Evolutionary conservation across 2,329 filamentous ascomycete genomes (phyloP).

Genomic region (Sarocladiaceae sp.): DNA sequence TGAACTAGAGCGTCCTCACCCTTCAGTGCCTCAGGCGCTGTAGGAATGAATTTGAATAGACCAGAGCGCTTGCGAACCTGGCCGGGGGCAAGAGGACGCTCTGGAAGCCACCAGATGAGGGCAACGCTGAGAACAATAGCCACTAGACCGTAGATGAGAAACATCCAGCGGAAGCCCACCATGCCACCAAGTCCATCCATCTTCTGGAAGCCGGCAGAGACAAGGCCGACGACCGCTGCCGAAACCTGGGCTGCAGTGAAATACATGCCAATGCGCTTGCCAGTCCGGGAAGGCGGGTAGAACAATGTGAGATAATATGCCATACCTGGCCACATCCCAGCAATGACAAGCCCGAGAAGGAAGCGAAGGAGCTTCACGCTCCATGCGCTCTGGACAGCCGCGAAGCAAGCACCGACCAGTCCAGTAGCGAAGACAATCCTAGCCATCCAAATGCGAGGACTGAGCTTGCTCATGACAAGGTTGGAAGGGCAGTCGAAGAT

Average conservation of each 20-base stretch:
- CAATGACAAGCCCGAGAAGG: conserved; percentile 80
- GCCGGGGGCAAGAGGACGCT: conserved; percentile 74
- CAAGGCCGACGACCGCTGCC: conserved; percentile 81
- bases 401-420: conserved; percentile 77
- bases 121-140: conserved; percentile 66
- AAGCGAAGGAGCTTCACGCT: conserved; percentile 86
- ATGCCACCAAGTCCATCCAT: conserved; percentile 78
- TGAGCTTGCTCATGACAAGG: conserved; percentile 79
- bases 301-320: conserved; percentile 88
- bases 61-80: conserved; percentile 46
- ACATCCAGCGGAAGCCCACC: conserved; percentile 90
- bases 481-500: conserved; percentile 87
- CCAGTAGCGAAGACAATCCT: conserved; percentile 86
- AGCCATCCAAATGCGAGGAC: conserved; percentile 87
- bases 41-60: conserved; percentile 62
- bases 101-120: conserved; percentile 87
- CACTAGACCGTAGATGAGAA: conserved; percentile 77
- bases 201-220: conserved; percentile 86
- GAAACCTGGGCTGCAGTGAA: conserved; percentile 87
- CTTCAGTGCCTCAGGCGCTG: conserved; percentile 64
- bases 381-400: conserved; percentile 77
- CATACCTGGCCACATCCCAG: conserved; percentile 96
- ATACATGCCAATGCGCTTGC: conserved; percentile 84
- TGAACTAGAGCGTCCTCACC: conserved; percentile 78
- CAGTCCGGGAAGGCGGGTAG: conserved; percentile 81